A percentile compares a stretch with the other conserved stretches of the same genome.
Evolutionary conservation across 1,139 yeast species (phyloP).

Genomic region (Pichia sp.): DNA sequence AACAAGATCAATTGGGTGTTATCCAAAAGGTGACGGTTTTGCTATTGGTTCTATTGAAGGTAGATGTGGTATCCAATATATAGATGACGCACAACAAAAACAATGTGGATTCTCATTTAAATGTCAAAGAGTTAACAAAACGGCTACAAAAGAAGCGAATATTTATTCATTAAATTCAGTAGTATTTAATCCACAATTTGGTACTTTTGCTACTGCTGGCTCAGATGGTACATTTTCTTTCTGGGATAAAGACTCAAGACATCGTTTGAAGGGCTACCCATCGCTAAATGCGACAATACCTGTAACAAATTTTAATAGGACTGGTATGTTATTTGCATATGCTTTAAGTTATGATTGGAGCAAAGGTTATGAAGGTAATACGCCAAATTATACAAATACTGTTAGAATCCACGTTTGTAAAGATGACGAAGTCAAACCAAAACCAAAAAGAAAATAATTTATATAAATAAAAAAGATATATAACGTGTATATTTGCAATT

Average conservation of each 20-base stretch:
- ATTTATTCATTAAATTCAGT: slow-evolving; percentile 78
- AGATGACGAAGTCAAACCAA: slow-evolving; percentile 83
- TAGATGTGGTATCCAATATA: slow-evolving; percentile 92
- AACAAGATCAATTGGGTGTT: slow-evolving; percentile 77
- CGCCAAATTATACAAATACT: slow-evolving; percentile 66
- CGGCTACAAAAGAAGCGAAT: slow-evolving; percentile 43
- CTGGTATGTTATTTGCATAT: slow-evolving; percentile 83
- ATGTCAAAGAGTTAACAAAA: slow-evolving; percentile 73
- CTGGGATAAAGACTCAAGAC: slow-evolving; percentile 96
- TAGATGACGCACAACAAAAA: slow-evolving; percentile 74
- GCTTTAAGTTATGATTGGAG: slow-evolving; percentile 96
- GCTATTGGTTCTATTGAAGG: slow-evolving; percentile 95
- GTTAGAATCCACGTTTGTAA: slow-evolving; percentile 79
- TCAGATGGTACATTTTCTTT: slow-evolving; percentile 89
- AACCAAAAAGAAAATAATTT: slow-evolving; percentile 33
- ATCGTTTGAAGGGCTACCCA: slow-evolving; percentile 79
- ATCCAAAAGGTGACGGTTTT: slow-evolving; percentile 85
- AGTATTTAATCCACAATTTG: slow-evolving; percentile 81
- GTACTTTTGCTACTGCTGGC: slow-evolving; percentile 92
- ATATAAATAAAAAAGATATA: too few species aligned
- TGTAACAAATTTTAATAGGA: slow-evolving; percentile 73
- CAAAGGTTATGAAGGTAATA: slow-evolving; percentile 76
- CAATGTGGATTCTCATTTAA: slow-evolving; percentile 81
- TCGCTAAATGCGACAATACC: slow-evolving; percentile 68
- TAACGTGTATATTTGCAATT: too few species aligned